Percentiles rank a stretch among this genome's conserved stretches.
phyloP scores from a whole-genome alignment of 352 stramenopile genomes.

The Globisporangium orthogonon region DNA sequence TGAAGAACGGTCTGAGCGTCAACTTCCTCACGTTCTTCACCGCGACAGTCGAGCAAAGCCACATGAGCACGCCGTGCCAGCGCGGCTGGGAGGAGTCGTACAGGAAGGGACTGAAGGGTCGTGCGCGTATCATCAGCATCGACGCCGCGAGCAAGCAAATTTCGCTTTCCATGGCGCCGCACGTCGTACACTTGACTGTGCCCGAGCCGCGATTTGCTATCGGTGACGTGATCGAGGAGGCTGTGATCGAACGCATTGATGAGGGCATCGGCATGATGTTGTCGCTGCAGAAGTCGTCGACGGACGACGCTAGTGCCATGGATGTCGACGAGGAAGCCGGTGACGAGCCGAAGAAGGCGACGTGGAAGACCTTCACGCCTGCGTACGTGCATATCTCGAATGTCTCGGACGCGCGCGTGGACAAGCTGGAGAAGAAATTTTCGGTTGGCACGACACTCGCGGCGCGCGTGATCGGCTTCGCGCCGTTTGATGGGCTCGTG shows the following conservation, averaged over 20 bases:
- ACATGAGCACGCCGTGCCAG: conserved; percentile 82
- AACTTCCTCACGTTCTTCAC: conserved; percentile 89
- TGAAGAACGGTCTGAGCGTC: conserved; percentile 79
- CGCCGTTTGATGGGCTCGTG: conserved; percentile 82
- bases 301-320: conserved; percentile 36
- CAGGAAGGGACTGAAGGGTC: conserved; percentile 78
- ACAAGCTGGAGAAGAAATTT: conserved; percentile 88
- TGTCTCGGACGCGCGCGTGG: conserved; percentile 64
- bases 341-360: conserved; percentile 31
- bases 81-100: conserved; percentile 70
- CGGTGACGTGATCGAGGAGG: conserved; percentile 69
- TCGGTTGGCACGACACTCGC: conserved; percentile 46
- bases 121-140: conserved; percentile 81
- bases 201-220: conserved; percentile 45
- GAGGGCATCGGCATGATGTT: conserved; percentile 82
- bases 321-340: conserved; percentile 32
- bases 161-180: conserved; percentile 80
- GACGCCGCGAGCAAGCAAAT: conserved; percentile 69
- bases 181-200: conserved; percentile 78
- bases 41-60: conserved; percentile 84
- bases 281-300: conserved; percentile 44
- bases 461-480: conserved; percentile 79
- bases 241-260: conserved; percentile 79
- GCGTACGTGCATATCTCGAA: conserved; percentile 90
- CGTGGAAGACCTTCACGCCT: conserved; percentile 75